Conservation (phyloP, 306 rosid genomes). For the Heteromeles arbutifolia region DNA sequence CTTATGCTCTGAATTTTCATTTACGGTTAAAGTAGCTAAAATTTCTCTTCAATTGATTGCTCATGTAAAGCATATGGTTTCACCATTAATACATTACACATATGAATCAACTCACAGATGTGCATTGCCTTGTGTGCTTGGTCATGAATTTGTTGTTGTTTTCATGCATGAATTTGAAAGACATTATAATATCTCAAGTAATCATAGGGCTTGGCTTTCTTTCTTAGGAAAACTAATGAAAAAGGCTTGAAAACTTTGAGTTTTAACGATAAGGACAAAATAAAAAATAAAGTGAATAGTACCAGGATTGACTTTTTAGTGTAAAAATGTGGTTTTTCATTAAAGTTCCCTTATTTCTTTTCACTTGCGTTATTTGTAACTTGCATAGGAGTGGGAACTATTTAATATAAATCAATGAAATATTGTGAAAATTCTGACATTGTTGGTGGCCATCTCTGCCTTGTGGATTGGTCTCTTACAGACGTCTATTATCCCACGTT, state of each 20-base stretch:
- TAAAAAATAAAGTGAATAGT: too few relatives aligned
- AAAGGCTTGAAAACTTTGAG: too few relatives aligned
- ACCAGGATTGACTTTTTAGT: too few relatives aligned
- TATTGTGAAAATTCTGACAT: conserved; percentile 57
- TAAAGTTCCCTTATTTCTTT: too few relatives aligned
- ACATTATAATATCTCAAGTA: neutral
- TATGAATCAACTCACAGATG: neutral
- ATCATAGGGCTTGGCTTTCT: neutral
- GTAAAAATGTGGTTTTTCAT: too few relatives aligned
- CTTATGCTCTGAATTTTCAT: neutral
- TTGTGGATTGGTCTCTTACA: conserved; percentile 74
- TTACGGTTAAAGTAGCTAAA: neutral
- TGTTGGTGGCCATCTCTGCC: conserved; percentile 56
- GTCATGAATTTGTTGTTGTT: neutral
- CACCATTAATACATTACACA: neutral
- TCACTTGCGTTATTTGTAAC: neutral
- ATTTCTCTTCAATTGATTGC: neutral
- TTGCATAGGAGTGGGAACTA: neutral
- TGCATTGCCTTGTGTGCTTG: neutral
- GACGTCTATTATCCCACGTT: conserved; percentile 39
- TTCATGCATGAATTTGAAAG: neutral
- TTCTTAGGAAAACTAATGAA: too few relatives aligned
- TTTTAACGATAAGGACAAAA: too few relatives aligned
- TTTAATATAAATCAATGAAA: conserved; percentile 39
- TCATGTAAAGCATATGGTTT: neutral